A percentile compares a stretch with the other conserved stretches of the same genome.
phyloP scores from a whole-genome alignment of 1,284 basidiomycete species.

The Microbotryum scabiosae region DNA sequence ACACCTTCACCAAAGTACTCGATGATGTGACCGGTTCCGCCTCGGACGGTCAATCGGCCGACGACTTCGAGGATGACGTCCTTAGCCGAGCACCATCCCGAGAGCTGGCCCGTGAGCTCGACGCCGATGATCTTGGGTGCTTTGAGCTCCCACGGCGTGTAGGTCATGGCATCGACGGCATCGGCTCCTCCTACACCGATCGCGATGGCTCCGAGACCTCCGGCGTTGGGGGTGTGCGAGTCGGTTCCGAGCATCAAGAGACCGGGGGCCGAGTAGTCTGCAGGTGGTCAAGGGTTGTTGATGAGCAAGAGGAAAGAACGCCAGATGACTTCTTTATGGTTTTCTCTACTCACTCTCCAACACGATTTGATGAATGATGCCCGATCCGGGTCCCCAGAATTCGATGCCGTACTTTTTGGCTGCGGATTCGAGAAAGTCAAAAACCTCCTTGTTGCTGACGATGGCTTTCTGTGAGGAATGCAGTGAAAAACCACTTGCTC shows the following conservation, averaged over 20 bases:
- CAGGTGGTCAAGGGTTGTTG: background rate
- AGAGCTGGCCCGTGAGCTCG: constrained; percentile 78
- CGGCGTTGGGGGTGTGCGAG: constrained; percentile 97
- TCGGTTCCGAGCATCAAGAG: constrained; percentile 59
- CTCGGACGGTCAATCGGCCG: constrained; percentile 89
- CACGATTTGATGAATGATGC: constrained; percentile 90
- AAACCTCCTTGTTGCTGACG: constrained; percentile 87
- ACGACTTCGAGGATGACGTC: constrained; percentile 92
- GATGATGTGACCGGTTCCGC: constrained; percentile 90
- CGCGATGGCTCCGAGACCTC: constrained; percentile 93
- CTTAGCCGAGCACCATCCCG: constrained; percentile 91
- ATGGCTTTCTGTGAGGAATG: constrained; percentile 58
- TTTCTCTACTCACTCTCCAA: constrained; percentile 62
- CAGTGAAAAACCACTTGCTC: constrained; percentile 9
- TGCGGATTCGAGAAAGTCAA: constrained; percentile 94
- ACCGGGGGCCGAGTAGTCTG: constrained; percentile 44
- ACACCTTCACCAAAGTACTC: constrained; percentile 99
- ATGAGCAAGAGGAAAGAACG: too few relatives aligned
- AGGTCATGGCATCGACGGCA: constrained; percentile 96
- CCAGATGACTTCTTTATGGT: too few relatives aligned
- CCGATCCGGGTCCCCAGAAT: constrained; percentile 83
- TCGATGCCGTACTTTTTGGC: constrained; percentile 79
- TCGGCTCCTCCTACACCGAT: constrained; percentile 99
- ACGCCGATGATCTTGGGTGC: constrained; percentile 52
- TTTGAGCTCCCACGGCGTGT: constrained; percentile 96